Evolutionary conservation across 1,284 basidiomycete species (phyloP).

Genomic region (Malassezia globosa): DNA sequence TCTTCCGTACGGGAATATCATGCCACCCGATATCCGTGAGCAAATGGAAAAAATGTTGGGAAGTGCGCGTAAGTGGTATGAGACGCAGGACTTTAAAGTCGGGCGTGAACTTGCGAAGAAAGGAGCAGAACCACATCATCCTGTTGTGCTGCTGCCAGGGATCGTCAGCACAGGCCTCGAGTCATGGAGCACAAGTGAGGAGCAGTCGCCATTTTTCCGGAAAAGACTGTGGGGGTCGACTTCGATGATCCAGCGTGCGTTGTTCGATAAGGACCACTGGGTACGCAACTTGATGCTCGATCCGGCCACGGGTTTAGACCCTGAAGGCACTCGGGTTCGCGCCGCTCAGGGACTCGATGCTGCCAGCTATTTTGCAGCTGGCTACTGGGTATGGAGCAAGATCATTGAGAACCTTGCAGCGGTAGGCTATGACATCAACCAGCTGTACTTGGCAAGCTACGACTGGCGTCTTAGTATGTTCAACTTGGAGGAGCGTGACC

Average conservation of each 20-base stretch:
- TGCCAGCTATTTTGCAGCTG: conserved; percentile 69
- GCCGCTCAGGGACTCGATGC: conserved; percentile 69
- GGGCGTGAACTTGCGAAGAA: conserved; percentile 23
- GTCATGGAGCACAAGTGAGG: conserved; percentile 36
- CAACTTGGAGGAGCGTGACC: conserved; percentile 80
- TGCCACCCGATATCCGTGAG: conserved; percentile 38
- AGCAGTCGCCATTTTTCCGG: conserved; percentile 31
- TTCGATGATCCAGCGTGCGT: conserved; percentile 73
- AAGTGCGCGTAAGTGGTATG: conserved; percentile 33
- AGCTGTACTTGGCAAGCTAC: conserved; percentile 41
- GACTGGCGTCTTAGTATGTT: conserved; percentile 65
- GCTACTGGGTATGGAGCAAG: conserved; percentile 83
- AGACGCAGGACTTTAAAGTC: conserved; percentile 39
- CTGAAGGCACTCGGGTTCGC: conserved; percentile 73
- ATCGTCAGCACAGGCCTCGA: conserved; percentile 44
- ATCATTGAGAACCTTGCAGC: conserved; percentile 80
- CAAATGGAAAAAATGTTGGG: conserved; percentile 36
- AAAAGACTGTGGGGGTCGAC: conserved; percentile 43
- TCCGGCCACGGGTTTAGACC: conserved; percentile 76
- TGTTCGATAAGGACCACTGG: conserved; percentile 77
- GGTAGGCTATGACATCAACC: conserved; percentile 42
- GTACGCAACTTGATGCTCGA: conserved; percentile 81
- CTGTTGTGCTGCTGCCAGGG: conserved; percentile 44
- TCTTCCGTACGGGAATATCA: conserved; percentile 27
- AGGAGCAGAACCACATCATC: conserved; percentile 37